These are phyloP conservation scores for Teunomyces stri DNA, from an alignment of 805 yeast genomes.

Conservation along the genomic window DNA sequence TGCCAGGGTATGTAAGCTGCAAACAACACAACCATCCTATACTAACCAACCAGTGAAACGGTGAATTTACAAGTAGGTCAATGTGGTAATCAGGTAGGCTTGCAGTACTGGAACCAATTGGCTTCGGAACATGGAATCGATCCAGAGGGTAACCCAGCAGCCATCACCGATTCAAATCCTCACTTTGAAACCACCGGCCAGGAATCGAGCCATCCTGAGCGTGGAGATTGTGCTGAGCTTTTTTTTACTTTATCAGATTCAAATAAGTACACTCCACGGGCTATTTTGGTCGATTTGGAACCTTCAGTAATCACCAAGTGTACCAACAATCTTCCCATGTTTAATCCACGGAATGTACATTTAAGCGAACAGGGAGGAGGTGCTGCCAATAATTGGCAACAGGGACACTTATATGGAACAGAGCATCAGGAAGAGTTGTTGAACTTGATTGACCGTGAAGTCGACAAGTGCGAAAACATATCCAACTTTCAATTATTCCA, in stretches of 20 bases:
- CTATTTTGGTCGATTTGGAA: constrained; percentile 82
- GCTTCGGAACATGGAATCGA: constrained; percentile 82
- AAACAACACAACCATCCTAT: background rate
- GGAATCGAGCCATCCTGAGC: constrained; percentile 10
- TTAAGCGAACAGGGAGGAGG: constrained; percentile 81
- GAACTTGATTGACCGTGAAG: constrained; percentile 83
- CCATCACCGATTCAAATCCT: constrained; percentile 24
- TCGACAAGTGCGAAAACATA: constrained; percentile 84
- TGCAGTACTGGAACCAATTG: constrained; percentile 87
- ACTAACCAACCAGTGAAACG: constrained; percentile 51
- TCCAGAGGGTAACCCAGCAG: constrained; percentile 56
- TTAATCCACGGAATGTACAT: constrained; percentile 81
- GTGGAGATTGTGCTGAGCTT: constrained; percentile 76
- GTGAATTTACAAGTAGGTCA: constrained; percentile 80
- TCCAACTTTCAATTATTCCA: constrained; percentile 91
- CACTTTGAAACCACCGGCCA: constrained; percentile 9
- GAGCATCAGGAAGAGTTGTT: constrained; percentile 67
- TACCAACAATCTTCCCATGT: constrained; percentile 52
- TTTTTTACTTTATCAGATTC: constrained; percentile 78
- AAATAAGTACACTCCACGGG: constrained; percentile 82
- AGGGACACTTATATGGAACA: constrained; percentile 78
- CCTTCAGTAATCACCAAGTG: constrained; percentile 81
- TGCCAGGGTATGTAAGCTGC: constrained; percentile 28
- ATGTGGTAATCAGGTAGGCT: constrained; percentile 95
- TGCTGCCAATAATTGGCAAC: constrained; percentile 96